Base-by-base conservation (phyloP, 164 flowering plant genomes). In the Vitis labrusca region DNA sequence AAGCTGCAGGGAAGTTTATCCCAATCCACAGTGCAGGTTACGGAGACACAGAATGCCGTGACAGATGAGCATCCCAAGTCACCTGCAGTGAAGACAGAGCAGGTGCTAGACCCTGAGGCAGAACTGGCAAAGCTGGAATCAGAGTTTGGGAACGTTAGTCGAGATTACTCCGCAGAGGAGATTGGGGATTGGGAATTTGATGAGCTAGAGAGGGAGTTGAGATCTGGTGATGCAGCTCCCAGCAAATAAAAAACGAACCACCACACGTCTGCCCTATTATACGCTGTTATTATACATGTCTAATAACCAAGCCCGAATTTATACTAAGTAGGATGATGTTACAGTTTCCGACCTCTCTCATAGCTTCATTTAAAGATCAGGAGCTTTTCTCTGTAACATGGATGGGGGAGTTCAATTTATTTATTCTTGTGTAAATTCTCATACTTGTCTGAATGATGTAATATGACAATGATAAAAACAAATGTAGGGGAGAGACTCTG, bases 131-230 rank as follows among this genome's bases (percentile, higher is more conserved):
- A 86, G 77, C 79, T 96, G 70, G 98, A 96, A 77, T 91, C 97
- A 3, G 98, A 93, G 80, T 89, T 91, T 70, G 99, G 99, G 49
- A 85, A 86, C 64, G 82, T 83, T 50, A 78, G 78, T 71, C 79
- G 48, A 53, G 91, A 90, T 72, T 91, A 93, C 75, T 79, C 97
- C 1, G 44, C 84, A 15, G 95, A 91, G 37, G 99, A 93, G 71
- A 87, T 91, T 55, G 86, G 90, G 54, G 97, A 75, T 51, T 96
- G 99, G 99, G 99, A 91, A 65, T 91, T 95, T 72, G 99, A 93
- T 77, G 99, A 91, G 73, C 97, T 93, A 10, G 98, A 95, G 77
- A 80, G 83, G 73, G 99, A 95, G 67, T 64, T 91, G 61, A 76
- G 70, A 76, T 69, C 89, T 7, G 83, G 86, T 50, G 84, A 83